Evolutionary conservation across 1,139 yeast genomes (phyloP).

Genomic region (Kurtzmaniella quercitrusa): DNA sequence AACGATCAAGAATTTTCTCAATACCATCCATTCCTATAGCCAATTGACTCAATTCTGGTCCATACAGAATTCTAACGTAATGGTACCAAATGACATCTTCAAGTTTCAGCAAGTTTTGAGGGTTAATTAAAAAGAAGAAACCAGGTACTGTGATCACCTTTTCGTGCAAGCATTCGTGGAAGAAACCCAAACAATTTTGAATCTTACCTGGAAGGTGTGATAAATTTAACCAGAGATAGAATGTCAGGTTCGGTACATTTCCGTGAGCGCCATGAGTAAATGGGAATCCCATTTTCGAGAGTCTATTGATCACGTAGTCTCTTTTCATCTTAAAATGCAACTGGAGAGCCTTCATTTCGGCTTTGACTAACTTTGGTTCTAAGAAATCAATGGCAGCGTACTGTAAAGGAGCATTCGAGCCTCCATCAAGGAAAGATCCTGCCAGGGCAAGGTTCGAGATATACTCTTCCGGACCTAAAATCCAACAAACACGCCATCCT

Average conservation of each 20-base stretch:
- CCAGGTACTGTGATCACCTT: constrained; percentile 66
- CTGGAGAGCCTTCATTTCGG: constrained; percentile 61
- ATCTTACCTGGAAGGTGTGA: constrained; percentile 57
- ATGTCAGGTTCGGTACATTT: constrained; percentile 58
- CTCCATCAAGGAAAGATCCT: constrained; percentile 65
- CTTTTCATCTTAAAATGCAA: constrained; percentile 58
- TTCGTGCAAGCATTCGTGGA: constrained; percentile 66
- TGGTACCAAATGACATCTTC: constrained; percentile 65
- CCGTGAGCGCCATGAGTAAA: constrained; percentile 29
- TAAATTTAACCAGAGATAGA: constrained; percentile 62
- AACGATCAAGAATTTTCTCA: constrained; percentile 50
- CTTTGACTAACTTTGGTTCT: constrained; percentile 46
- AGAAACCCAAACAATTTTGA: constrained; percentile 60
- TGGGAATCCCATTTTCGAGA: constrained; percentile 54
- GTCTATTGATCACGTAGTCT: constrained; percentile 52
- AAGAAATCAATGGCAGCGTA: constrained; percentile 59
- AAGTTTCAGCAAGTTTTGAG: constrained; percentile 56
- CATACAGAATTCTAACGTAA: constrained; percentile 60
- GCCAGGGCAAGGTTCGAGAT: constrained; percentile 57
- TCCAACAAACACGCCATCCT: constrained; percentile 71
- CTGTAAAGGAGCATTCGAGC: constrained; percentile 64
- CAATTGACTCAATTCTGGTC: constrained; percentile 55
- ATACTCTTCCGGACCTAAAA: constrained; percentile 63
- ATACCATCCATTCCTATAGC: constrained; percentile 67
- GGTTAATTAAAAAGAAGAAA: constrained; percentile 62